Conservation (phyloP, 768 basidiomycete genomes). For the Sarcodon aspratus region DNA sequence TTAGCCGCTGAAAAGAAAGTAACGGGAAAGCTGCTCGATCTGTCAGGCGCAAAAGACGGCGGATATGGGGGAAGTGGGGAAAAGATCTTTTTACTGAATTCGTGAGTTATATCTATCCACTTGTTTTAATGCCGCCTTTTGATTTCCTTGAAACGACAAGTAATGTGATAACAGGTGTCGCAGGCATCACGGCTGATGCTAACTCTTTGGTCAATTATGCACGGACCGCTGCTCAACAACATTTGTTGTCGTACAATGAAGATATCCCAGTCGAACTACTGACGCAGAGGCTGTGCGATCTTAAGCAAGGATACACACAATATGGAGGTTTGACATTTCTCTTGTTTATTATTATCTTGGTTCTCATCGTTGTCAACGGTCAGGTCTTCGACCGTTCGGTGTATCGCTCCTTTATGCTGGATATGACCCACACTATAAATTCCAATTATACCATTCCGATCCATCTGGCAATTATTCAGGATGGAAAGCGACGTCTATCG, state of each 20-base stretch:
- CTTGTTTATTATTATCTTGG: background rate
- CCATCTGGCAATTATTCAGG: slow-evolving; percentile 98
- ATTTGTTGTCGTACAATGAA: slow-evolving; percentile 87
- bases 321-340: slow-evolving; percentile 59
- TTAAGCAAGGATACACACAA: slow-evolving; percentile 98
- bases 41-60: slow-evolving; percentile 74
- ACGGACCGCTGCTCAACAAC: slow-evolving; percentile 79
- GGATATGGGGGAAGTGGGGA: slow-evolving; percentile 94
- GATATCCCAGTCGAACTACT: slow-evolving; percentile 97
- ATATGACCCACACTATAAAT: slow-evolving; percentile 89
- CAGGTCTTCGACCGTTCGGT: slow-evolving; percentile 96
- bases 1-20: slow-evolving; percentile 96
- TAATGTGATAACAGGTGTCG: slow-evolving; percentile 91
- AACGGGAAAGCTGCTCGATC: slow-evolving; percentile 92
- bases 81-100: slow-evolving; percentile 95
- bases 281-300: slow-evolving; percentile 86
- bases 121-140: background rate
- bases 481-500: slow-evolving; percentile 98
- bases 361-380: slow-evolving; percentile 3
- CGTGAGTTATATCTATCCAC: slow-evolving; percentile 35
- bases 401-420: slow-evolving; percentile 96
- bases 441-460: slow-evolving; percentile 98
- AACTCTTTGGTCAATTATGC: slow-evolving; percentile 96
- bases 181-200: slow-evolving; percentile 93
- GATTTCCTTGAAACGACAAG: slow-evolving; percentile 28